Evolutionary conservation across 140 eudicot species (phyloP), one percentile per base, ranked within the genome.

Genomic region (Cichorium intybus): DNA sequence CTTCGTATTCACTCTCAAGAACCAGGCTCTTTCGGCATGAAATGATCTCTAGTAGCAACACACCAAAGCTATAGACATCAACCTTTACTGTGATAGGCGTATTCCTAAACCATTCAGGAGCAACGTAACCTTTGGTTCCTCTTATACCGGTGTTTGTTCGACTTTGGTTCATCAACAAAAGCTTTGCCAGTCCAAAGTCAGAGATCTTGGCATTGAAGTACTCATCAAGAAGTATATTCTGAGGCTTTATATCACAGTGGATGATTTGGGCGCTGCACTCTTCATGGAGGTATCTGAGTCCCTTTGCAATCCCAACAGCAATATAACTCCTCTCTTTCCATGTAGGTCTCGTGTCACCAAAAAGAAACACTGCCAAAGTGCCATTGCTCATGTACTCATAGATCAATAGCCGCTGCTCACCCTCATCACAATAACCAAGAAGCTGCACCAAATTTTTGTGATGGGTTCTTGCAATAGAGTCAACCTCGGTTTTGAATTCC

Each of bases 241-340:
- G 80, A 18, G 79, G 83, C 79, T 78, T 78, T 53, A 76, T 77
- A 49, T 74, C 80, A 59, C 77, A 80, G 3, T 80, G 85, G 62
- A 75, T 80, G 51, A 80, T 56, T 51, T 80, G 85, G 11, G 73
- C 60, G 41, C 43, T 60, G 39, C 85, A 80, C 10, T 80, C 81
- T 62, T 80, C 81, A 48, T 80, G 82, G 16, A 80, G 65, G 68
- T 75, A 80, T 11, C 37, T 2, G 1, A 80, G 77, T 23, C 79
- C 82, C 60, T 72, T 70, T 1, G 79, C 82, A 10, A 62, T 21
- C 10, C 81, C 80, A 9, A 69, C 16, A 4, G 56, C 77, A 2
- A 79, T 64, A 51, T 70, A 1, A 7, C 54, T 55, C 41, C 80
- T 70, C 2, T 53, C 70, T 4, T 54, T 47, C 80, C 81, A 79